Base-by-base conservation (phyloP, 192 early-diverging fungal species). In the Entomortierella chlamydospora region DNA sequence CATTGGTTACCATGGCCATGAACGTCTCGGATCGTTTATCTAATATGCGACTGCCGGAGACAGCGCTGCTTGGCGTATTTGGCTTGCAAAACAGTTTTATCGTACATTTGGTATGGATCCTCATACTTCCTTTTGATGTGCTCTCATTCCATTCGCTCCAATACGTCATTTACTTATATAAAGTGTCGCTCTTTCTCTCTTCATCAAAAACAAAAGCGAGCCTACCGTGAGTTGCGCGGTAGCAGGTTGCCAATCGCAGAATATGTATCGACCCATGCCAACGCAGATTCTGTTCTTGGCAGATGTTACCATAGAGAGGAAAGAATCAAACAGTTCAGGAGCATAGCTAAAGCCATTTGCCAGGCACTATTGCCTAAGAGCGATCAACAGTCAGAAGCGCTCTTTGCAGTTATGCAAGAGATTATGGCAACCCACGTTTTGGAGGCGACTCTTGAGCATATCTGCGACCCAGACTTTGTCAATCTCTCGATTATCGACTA, bases 31-130 rank as follows among this genome's bases (percentile, higher is more conserved):
- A 58, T 26, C 53, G 71, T 7, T 47, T 83, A 5, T 64, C 67
- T n/a, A 80, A 71, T 30, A 65, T 80, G 55, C 70, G 72, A 13
- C 62, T 80, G 20, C 67, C 78, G 33, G 87, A 89, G 66, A 69
- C 87, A 33, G 82, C 85, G n/a, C 72, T 87, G 31, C 56, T 83
- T 5, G 83, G 74, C 8, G 70, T 87, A 15, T 87, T 82, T 72
- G 86, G 84, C 13, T 61, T 89, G 15, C 82, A 86, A 22, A 87
- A 87, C 55, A 86, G 69, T 28, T 82, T 89, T 39, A 89, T 89
- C 64, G 85, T 89, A 42, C 86, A 89, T 61, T 70, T 89, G 82
- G 87, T 87, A 84, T 57, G 70, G 23, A 54, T 54, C 15, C 7
- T 28, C 4, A 5, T 47, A 47, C 25, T 64, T 61, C 61, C 30